Evolutionary conservation across 306 rosid species (phyloP), one percentile per base, ranked within the genome.

Genomic region (Senna tora): DNA sequence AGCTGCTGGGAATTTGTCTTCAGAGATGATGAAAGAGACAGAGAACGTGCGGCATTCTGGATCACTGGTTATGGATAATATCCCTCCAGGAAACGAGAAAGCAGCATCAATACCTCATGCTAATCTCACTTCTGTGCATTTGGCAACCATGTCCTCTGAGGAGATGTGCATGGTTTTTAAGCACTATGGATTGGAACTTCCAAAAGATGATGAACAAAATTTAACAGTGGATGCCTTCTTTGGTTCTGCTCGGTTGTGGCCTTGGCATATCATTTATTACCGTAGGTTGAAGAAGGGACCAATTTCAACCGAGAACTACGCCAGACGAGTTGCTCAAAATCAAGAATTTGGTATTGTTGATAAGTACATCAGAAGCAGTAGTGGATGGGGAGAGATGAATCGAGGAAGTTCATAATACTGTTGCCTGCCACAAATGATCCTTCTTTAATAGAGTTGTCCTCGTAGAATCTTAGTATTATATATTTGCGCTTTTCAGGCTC

Each of bases 181-280:
- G 85, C 85, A 81, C 75, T 83, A 72, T 64, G 90, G 84, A 73
- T 52, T 83, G 60, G 87, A 87, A 63, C 72, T 76, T 46, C 83
- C 87, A 9, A 69, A 78, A 34, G 90, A 82, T 9, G 55, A 72
- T 72, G 84, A 81, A 67, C 46, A 72, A 25, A 71, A 78, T 51
- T 77, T 52, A 61, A 52, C 85, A 1, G 38, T 75, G 2, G 87
- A 83, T 53, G 77, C 69, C 51, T 76, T 72, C 69, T 76, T 85
- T 74, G 92, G 92, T 55, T 82, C 85, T 55, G 87, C 92, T 80
- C 85, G 87, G 34, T 45, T 89, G 72, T 89, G 96, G 96, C 90
- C 92, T 16, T 87, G 90, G 92, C 84, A 83, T 76, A 70, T 86
- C 47, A 74, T 89, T 50, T 89, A 85, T 75, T 83, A 83, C 81